Evolutionary conservation across 1,139 yeast genomes (phyloP).

Genomic region (Kodamaea ohmeri): DNA sequence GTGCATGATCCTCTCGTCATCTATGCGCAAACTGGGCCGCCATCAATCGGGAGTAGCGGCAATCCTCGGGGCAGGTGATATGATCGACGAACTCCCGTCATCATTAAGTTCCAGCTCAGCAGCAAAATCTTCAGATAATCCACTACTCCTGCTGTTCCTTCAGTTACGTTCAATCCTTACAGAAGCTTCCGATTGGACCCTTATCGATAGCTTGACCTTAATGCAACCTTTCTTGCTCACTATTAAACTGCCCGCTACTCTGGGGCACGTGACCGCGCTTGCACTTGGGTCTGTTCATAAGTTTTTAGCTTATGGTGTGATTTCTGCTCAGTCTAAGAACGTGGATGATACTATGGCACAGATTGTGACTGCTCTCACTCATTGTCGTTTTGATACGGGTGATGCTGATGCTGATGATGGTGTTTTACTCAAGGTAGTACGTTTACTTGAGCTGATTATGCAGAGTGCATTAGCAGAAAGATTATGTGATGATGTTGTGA

Average conservation of each 20-base stretch:
- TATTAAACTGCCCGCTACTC: constrained; percentile 80
- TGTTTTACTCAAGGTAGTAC: constrained; percentile 76
- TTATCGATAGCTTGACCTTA: constrained; percentile 69
- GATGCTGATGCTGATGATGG: constrained; percentile 94
- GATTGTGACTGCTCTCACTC: constrained; percentile 76
- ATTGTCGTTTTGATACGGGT: constrained; percentile 93
- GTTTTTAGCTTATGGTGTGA: constrained; percentile 62
- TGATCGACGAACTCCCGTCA: constrained; percentile 34
- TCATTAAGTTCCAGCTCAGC: constrained; percentile 18
- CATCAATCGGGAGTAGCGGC: constrained; percentile 89
- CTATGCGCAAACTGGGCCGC: constrained; percentile 84
- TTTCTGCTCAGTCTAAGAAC: constrained; percentile 44
- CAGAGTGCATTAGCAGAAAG: constrained; percentile 61
- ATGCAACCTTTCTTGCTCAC: constrained; percentile 84
- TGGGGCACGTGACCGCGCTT: constrained; percentile 81
- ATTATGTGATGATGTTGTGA: constrained; percentile 77
- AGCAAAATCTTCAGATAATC: constrained; percentile 41
- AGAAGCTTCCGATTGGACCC: constrained; percentile 50
- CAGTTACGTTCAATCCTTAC: constrained; percentile 71
- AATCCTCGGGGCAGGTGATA: constrained; percentile 61
- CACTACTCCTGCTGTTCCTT: constrained; percentile 76
- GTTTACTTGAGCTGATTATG: constrained; percentile 68
- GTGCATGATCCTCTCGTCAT: constrained; percentile 81
- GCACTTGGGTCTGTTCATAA: constrained; percentile 77
- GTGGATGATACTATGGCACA: constrained; percentile 53